Evolutionary conservation across 176 grass and related monocot genomes (phyloP).

Genomic region (Bolboschoenus planiculmis): DNA sequence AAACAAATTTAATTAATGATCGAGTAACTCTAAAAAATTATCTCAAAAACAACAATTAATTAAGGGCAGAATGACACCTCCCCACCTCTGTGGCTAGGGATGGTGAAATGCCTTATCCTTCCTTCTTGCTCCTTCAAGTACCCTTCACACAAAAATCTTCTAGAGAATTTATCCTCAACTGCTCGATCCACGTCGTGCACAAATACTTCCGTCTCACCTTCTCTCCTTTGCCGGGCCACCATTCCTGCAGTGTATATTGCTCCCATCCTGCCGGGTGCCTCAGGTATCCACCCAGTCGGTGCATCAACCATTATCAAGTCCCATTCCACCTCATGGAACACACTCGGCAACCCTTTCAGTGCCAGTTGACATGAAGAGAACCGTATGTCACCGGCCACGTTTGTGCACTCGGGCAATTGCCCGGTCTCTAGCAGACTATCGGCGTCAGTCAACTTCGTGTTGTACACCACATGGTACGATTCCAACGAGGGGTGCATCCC

Average conservation of each 20-base stretch:
- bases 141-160: constrained; percentile 44
- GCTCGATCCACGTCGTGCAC: constrained; percentile 41
- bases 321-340: constrained; percentile 61
- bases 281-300: constrained; percentile 56
- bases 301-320: constrained; percentile 58
- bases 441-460: constrained; percentile 22
- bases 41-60: constrained; percentile 27
- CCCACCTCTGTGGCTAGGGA: constrained; percentile 46
- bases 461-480: constrained; percentile 29
- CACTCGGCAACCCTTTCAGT: constrained; percentile 40
- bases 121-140: constrained; percentile 56
- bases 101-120: constrained; percentile 47
- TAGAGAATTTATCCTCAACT: constrained; percentile 39
- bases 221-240: constrained; percentile 34
- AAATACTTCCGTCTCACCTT: constrained; percentile 51
- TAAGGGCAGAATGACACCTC: constrained; percentile 50
- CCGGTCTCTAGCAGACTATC: constrained; percentile 33
- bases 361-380: constrained; percentile 36
- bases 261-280: constrained; percentile 57
- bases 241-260: constrained; percentile 50
- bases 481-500: constrained; percentile 31
- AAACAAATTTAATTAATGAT: background rate
- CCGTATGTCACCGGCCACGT: constrained; percentile 16
- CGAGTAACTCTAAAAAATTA: background rate
- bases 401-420: constrained; percentile 18